These are phyloP conservation scores for Tolypocladium sp. DNA, from an alignment of 2,329 filamentous ascomycete genomes.

Conservation along the genomic window DNA sequence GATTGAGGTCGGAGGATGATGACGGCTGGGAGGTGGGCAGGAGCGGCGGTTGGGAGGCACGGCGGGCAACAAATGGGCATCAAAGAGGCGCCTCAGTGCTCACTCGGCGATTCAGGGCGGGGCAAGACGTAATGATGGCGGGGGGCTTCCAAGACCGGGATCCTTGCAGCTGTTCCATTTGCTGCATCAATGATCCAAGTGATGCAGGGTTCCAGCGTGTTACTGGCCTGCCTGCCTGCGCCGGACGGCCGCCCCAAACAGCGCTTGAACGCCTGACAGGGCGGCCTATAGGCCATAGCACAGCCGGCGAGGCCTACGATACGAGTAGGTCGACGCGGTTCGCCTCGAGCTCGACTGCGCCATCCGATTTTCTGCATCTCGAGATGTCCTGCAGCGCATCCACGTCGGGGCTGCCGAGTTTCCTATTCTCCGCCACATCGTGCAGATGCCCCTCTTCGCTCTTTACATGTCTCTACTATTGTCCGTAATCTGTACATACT, in stretches of 20 bases:
- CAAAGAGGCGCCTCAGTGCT: too few species aligned
- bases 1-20: not conserved
- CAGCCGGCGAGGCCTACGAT: not conserved
- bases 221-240: too few species aligned
- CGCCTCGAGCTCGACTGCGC: not conserved
- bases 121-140: not conserved
- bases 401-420: not conserved
- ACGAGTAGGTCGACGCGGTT: not conserved
- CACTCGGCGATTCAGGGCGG: not conserved
- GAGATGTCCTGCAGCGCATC: not conserved
- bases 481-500: too few species aligned
- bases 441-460: too few species aligned
- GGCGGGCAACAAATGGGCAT: not conserved
- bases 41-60: not conserved
- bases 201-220: too few species aligned
- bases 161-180: not conserved
- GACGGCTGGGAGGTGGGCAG: not conserved
- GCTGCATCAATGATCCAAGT: not conserved
- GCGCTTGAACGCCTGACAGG: not conserved
- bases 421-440: too few species aligned
- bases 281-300: not conserved
- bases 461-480: too few species aligned
- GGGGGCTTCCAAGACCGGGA: not conserved
- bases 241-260: too few species aligned
- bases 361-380: not conserved